phyloP scores from a whole-genome alignment of 768 basidiomycete genomes.

The Leccinum pellstonianum region DNA sequence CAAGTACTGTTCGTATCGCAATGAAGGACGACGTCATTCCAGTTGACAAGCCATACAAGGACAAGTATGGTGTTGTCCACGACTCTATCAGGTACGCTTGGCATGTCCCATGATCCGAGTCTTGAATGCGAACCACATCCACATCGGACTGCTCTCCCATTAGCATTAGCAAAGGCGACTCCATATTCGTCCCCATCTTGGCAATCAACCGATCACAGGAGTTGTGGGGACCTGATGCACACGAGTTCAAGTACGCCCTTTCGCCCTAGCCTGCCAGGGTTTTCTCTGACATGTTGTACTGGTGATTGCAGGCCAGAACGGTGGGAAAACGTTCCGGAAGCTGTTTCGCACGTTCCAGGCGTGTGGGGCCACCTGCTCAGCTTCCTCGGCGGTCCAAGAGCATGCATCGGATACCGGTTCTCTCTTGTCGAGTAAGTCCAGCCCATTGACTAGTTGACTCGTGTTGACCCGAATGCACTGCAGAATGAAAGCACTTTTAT shows the following conservation, averaged over 20 bases:
- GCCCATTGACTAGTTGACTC: neutral
- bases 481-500: neutral
- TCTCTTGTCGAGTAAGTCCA: conserved; percentile 52
- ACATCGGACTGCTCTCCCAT: neutral
- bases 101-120: neutral
- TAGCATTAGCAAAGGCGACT: conserved; percentile 47
- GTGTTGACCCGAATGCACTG: neutral
- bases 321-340: conserved; percentile 51
- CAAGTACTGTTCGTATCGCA: conserved; percentile 42
- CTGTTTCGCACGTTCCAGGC: conserved; percentile 50
- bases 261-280: neutral
- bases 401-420: conserved; percentile 70
- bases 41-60: conserved; percentile 44
- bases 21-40: conserved; percentile 55
- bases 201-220: conserved; percentile 49
- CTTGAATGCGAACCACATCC: neutral
- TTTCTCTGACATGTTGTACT: neutral
- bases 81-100: conserved; percentile 37
- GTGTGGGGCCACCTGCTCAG: conserved; percentile 59
- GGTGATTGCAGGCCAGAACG: conserved; percentile 33
- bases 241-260: conserved; percentile 49
- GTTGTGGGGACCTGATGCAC: conserved; percentile 64
- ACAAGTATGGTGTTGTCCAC: conserved; percentile 41
- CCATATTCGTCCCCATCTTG: conserved; percentile 49
- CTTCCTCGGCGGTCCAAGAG: conserved; percentile 62